Evolutionary conservation across 371 early-diverging fungal species (phyloP), one percentile per base, ranked within the genome.

Genomic region (Mortierella sp.): DNA sequence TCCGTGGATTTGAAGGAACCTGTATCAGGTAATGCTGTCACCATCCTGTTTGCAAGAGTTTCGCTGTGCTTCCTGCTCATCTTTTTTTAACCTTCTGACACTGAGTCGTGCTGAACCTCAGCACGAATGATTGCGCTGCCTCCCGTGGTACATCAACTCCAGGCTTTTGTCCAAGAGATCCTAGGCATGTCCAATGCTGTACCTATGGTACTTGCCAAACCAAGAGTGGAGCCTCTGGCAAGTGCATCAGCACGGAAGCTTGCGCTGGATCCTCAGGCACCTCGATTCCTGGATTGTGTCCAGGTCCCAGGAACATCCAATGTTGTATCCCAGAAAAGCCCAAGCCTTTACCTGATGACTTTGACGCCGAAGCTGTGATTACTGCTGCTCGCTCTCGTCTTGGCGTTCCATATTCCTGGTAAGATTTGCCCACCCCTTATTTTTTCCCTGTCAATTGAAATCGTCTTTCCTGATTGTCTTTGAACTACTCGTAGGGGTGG

Each of bases 381-480:
- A 55, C 55, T 19, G 55, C 63, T 38, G 63, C 48, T 24, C 63
- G 63, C 38, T 31, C 28, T 2, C 63, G 49, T 31, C 27, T 54
- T 27, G 63, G 63, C 47, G 14, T 49, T 27, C 63, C 63, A 47
- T 63, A 63, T 30, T 45, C 48, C 27, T 63, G 63, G 63, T 58
- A 47, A 47, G 58, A 45, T 34, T n/a, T n/a, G n/a, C 7, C 54
- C 21, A 23, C 24, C 19, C 2, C 26, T 39, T 16, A 2, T 24
- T 18, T 53, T 28, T 18, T 4, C 13, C 34, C 1, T n/a, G 27
- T 19, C 26, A 10, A 51, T 51, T 24, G n/a, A 19, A 51, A 51
- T 42, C 42, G n/a, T n/a, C n/a, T 21, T 49, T 34, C 34, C 34
- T 34, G 34, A 34, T 10, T 10, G 10, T 7, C 34, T 34, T 4